Percentiles rank a stretch among this genome's conserved stretches.
phyloP scores from a whole-genome alignment of 768 basidiomycete genomes.

The Cystofilobasidium bisporidii region DNA sequence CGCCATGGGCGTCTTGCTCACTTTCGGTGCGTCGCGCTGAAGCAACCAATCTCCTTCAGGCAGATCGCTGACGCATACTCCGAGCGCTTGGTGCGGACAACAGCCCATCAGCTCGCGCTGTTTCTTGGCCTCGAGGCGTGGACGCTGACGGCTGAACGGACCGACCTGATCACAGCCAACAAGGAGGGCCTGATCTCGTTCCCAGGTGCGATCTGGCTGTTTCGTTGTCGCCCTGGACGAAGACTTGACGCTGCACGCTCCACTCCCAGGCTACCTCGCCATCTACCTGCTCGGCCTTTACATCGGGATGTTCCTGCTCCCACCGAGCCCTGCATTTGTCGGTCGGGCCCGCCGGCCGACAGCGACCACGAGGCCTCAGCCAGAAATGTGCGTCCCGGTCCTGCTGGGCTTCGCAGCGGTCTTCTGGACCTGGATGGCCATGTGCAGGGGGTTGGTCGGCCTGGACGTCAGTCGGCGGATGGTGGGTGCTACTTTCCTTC shows the following conservation, averaged over 20 bases:
- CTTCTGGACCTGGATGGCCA: constrained; percentile 62
- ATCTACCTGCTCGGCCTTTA: constrained; percentile 80
- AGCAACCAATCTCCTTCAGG: no score
- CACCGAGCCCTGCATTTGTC: constrained; percentile 66
- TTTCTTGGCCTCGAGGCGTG: constrained; percentile 53
- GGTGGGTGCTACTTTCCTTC: no score
- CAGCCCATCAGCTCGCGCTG: constrained; percentile 65
- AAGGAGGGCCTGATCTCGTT: constrained; percentile 86
- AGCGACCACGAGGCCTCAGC: constrained; percentile 19
- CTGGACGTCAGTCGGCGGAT: constrained; percentile 52
- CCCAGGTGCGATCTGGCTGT: constrained; percentile 55
- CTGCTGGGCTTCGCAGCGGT: constrained; percentile 63
- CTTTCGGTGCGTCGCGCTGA: constrained; percentile 41
- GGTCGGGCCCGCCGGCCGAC: constrained; percentile 43
- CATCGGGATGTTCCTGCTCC: constrained; percentile 67
- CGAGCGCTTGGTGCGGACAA: no score
- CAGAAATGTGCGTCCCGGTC: constrained; percentile 62
- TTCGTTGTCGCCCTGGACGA: not conserved
- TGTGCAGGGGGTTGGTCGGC: constrained; percentile 7
- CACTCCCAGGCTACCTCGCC: constrained; percentile 64
- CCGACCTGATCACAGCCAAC: constrained; percentile 61
- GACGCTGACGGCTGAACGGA: constrained; percentile 57
- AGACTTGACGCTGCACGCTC: not conserved
- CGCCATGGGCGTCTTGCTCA: constrained; percentile 54
- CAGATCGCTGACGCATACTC: no score